Evolutionary conservation across 2,329 filamentous ascomycete genomes (phyloP), one percentile per base, ranked within the genome.

Genomic region (Penicillium sp.): DNA sequence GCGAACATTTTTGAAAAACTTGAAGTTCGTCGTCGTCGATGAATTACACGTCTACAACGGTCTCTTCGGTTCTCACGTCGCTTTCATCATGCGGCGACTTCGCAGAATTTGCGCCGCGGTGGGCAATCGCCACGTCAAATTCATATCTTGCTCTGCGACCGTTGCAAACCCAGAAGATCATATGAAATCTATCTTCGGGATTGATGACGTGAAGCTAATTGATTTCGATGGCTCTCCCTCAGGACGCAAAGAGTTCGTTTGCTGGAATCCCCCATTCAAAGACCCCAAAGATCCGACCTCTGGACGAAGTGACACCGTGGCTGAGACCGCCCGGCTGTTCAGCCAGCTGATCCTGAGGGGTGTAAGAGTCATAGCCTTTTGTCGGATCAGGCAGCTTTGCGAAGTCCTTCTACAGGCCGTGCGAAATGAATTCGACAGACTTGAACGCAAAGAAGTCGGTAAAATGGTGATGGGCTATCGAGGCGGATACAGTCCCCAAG

Each of bases 11-110:
- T 72, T 99, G n/a, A 85, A 90, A 70, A 92, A 96, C 61, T 76
- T 99, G 13, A 89, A 88, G 60, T 97, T 89, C 67, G 92, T 99
- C 0, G 94, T 99, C 7, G 88, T 92, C 10, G 88, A 92, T 64
- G 94, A 99, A 69, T 76, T 99, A 36, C 94, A 99, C 67, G 94
- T 96, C 48, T 99, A 99, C 74, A 97, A 97, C 64, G 93, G 93
- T 0, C 80, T 97, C 3, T 90, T 99, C 72, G 94, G 94, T 1
- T 91, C 92, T 1, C 94, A 99, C 70, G 88, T 99, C 58, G 90
- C 93, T 0, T 89, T 96, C 63, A 92, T 99, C 63, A 97, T 99
- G 92, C 84, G 94, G 45, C 83, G 94, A 27, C 74, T 99, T 54
- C 82, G 93, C 45, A 83, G 94, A 48, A 88, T 97, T 66, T 97